phyloP scores from a whole-genome alignment of 306 rosid species.

The Castanea sativa region DNA sequence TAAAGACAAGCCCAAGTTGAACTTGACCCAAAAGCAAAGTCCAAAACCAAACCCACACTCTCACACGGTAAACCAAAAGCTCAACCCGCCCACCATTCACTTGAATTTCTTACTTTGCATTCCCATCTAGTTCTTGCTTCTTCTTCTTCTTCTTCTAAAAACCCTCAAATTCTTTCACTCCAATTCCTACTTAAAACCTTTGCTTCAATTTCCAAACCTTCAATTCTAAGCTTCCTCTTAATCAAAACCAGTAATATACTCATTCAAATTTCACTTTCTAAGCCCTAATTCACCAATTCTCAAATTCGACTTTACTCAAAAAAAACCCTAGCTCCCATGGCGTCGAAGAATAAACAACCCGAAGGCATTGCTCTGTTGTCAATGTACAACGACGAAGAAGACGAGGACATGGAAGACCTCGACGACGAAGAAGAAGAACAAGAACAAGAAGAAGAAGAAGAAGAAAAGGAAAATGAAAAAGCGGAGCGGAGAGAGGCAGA shows the following conservation, averaged over 20 bases:
- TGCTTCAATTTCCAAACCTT: background rate
- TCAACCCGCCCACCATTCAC: background rate
- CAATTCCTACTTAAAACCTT: background rate
- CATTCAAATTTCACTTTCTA: background rate
- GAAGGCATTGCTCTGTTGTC: conserved; percentile 80
- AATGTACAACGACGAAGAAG: conserved; percentile 70
- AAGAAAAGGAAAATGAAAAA: conserved; percentile 45
- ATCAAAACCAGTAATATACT: background rate
- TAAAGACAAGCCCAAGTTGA: background rate
- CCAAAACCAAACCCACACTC: background rate
- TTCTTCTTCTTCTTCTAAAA: background rate
- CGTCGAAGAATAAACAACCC: conserved; percentile 64
- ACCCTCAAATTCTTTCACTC: background rate
- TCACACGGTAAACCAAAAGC: background rate
- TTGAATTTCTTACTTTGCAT: background rate
- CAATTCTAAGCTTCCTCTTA: background rate
- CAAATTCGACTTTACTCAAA: background rate
- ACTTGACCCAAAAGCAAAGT: background rate
- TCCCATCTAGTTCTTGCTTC: too few relatives aligned
- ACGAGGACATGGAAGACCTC: conserved; percentile 42
- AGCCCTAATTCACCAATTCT: background rate
- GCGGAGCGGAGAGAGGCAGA: conserved; percentile 19
- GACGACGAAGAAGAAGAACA: conserved; percentile 18
- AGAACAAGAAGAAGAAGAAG: conserved; percentile 40
- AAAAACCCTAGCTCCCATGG: conserved; percentile 53